Base-by-base conservation (phyloP, 495 filamentous ascomycete genomes). In the Lepidopterella palustris region DNA sequence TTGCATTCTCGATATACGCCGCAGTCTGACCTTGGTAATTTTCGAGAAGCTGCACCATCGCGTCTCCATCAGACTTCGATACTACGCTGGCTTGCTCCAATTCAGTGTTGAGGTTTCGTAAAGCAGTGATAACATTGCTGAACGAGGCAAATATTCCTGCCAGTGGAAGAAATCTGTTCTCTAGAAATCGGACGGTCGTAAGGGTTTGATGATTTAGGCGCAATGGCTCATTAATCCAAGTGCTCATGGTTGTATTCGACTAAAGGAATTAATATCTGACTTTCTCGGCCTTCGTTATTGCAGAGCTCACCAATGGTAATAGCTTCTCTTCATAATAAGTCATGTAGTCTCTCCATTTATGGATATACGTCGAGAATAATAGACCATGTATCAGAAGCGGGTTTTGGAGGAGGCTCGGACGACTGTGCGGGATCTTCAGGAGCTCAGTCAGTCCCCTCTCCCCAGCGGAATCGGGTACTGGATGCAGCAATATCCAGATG, bases 281-380 rank as follows among this genome's bases (percentile, higher is more conserved):
- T 42, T 42, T 3, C 35, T 15, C 3, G 6, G 13, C 35, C 9
- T 42, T 13, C 35, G 35, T 42, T 13, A 13, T 42, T 4, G 10
- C 3, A 18, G 18, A 42, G 3, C 35, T 49, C 53, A 68, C 73
- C 35, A 74, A 64, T 2, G 67, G 64, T 20, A 77, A 52, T n/a
- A 76, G 66, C 11, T 65, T 56, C 3, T 51, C 29, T 58, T 79
- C 76, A 3, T 73, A 54, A 23, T 55, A 61, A 21, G 64, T 66
- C 15, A 78, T 70, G 28, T 76, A 76, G 6, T 64, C 61, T 28
- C 77, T 70, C 72, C 75, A 79, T 4, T 64, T 60, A 2, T 71
- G 69, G 18, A 75, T 66, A 56, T 74, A 78, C 0, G 70, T 61
- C 0, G 72, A 60, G 26, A 79, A 75, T 0, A 77, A 47, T 2